Conservation (phyloP, 805 yeast species). For the Yamadazyma insecticola region DNA sequence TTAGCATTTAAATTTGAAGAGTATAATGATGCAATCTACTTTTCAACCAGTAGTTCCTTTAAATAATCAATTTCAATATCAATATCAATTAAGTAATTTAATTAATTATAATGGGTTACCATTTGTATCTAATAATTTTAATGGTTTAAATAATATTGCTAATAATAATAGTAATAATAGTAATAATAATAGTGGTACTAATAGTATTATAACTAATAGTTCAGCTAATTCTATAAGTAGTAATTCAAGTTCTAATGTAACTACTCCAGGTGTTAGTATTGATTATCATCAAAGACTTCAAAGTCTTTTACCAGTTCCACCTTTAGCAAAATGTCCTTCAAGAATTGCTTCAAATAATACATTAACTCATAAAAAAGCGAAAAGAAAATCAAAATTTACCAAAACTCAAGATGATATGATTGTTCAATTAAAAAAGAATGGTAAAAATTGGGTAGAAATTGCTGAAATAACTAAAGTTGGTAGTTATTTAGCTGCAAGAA, state of each 20-base stretch:
- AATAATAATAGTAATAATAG: constrained; percentile 1
- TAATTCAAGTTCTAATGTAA: not conserved
- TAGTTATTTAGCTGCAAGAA: constrained; percentile 67
- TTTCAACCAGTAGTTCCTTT: too few species aligned
- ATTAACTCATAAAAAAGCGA: constrained; percentile 45
- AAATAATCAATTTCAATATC: too few species aligned
- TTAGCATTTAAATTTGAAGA: too few species aligned
- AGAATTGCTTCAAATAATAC: constrained; percentile 40
- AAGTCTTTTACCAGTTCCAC: constrained; percentile 42
- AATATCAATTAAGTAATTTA: too few species aligned
- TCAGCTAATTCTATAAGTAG: not conserved
- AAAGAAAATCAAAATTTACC: constrained; percentile 65
- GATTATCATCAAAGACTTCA: not conserved
- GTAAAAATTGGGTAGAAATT: constrained; percentile 70
- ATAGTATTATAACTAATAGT: constrained; percentile 1
- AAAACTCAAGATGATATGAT: constrained; percentile 65
- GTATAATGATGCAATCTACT: too few species aligned
- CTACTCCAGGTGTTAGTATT: not conserved
- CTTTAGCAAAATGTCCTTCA: constrained; percentile 38
- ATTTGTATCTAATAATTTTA: constrained; percentile 1
- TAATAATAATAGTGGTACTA: constrained; percentile 1
- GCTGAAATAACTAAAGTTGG: constrained; percentile 63
- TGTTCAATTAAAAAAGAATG: constrained; percentile 54
- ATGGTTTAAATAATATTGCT: constrained; percentile 1
- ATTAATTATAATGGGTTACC: too few species aligned